A percentile compares a stretch with the other conserved stretches of the same genome.
Conservation (phyloP, 768 basidiomycete species). For the Boletus rubropictus region DNA sequence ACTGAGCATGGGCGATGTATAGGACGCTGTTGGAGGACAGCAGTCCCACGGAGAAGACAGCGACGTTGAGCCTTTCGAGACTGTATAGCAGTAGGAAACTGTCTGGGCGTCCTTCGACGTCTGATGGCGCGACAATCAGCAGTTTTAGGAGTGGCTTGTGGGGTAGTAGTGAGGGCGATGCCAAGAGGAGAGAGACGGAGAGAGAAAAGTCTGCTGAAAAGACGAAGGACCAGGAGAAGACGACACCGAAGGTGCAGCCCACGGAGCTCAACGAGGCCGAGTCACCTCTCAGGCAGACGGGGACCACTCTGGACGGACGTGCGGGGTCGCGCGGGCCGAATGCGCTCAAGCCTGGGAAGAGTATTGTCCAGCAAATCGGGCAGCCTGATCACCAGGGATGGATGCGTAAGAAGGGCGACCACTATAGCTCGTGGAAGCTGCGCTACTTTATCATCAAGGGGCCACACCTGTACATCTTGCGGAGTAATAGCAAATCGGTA, state of each 20-base stretch:
- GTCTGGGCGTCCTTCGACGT: constrained; percentile 38
- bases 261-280: constrained; percentile 32
- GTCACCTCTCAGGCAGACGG: constrained; percentile 53
- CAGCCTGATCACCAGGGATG: constrained; percentile 85
- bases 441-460: constrained; percentile 93
- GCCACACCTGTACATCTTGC: constrained; percentile 81
- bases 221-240: constrained; percentile 18
- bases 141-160: constrained; percentile 23
- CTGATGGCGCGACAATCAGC: constrained; percentile 30
- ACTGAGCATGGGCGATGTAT: not conserved
- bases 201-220: constrained; percentile 24
- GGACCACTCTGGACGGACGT: constrained; percentile 24
- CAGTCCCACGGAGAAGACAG: constrained; percentile 37
- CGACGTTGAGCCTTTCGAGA: constrained; percentile 45
- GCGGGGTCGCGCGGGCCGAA: constrained; percentile 26
- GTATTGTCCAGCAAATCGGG: constrained; percentile 87
- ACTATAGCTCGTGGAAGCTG: constrained; percentile 89
- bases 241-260: constrained; percentile 11
- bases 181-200: constrained; percentile 14
- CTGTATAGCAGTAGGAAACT: constrained; percentile 42
- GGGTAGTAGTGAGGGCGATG: constrained; percentile 17
- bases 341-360: constrained; percentile 54
- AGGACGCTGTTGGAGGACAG: constrained; percentile 33
- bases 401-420: constrained; percentile 94
- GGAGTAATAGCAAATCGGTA: constrained; percentile 56